Evolutionary conservation across 306 rosid species (phyloP).

Genomic region (Mimosa bimucronata): DNA sequence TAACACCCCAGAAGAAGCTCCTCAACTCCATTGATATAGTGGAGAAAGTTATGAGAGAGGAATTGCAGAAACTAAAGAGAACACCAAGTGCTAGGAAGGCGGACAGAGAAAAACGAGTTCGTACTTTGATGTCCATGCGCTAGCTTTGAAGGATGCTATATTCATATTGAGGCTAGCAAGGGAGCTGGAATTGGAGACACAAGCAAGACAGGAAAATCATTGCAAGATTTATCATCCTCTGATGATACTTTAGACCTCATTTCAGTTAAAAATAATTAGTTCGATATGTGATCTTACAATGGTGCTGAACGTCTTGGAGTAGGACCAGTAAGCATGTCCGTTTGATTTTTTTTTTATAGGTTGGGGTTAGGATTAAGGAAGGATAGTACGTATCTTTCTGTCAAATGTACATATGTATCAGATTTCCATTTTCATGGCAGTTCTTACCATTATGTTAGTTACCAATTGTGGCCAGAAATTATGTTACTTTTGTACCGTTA

Average conservation of each 20-base stretch:
- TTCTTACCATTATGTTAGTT: slow-evolving; percentile 17
- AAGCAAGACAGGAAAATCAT: neutral
- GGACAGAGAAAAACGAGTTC: slow-evolving; percentile 67
- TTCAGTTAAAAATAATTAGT: neutral
- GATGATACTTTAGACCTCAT: slow-evolving; percentile 40
- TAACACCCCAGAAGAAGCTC: slow-evolving; percentile 83
- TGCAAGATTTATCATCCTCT: slow-evolving; percentile 43
- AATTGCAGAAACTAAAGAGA: slow-evolving; percentile 61
- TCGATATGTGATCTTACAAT: neutral
- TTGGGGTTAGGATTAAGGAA: neutral
- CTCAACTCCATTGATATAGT: slow-evolving; percentile 68
- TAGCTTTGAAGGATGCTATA: slow-evolving; percentile 38
- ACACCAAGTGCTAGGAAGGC: slow-evolving; percentile 78
- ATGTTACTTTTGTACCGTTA: neutral
- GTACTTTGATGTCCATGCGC: slow-evolving; percentile 88
- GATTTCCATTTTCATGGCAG: slow-evolving; percentile 11
- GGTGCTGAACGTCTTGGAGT: slow-evolving; percentile 30
- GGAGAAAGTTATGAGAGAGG: slow-evolving; percentile 72
- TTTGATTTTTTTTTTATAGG: slow-evolving; percentile 12
- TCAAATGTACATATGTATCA: slow-evolving; percentile 41
- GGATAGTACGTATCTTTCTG: neutral
- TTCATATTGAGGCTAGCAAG: neutral
- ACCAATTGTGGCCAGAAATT: slow-evolving; percentile 11
- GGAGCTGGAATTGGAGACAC: neutral
- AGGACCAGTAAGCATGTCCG: slow-evolving; percentile 23